Evolutionary conservation across 2,329 filamentous ascomycete species (phyloP).

Genomic region (Curvularia verruculosa): DNA sequence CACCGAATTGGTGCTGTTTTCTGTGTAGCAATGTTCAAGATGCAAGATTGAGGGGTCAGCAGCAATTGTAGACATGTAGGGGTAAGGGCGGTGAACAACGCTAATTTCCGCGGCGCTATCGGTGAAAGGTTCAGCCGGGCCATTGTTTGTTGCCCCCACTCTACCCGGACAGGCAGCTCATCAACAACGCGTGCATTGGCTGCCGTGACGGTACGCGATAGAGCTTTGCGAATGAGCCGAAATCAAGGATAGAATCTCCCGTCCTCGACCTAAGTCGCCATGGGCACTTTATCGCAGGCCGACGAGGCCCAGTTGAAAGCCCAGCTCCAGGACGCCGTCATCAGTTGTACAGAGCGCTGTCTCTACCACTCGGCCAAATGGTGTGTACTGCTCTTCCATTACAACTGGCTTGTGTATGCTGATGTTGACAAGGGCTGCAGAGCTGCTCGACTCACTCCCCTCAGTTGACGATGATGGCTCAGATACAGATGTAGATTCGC

Average conservation of each 20-base stretch:
- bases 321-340: constrained; percentile 81
- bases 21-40: constrained; percentile 6
- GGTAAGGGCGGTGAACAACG: constrained; percentile 14
- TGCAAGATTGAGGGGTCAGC: constrained; percentile 14
- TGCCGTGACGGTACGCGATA: constrained; percentile 8
- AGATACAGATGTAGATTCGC: constrained; percentile 64
- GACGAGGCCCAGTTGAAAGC: constrained; percentile 67
- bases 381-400: constrained; percentile 55
- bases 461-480: constrained; percentile 61
- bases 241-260: not conserved
- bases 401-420: constrained; percentile 18
- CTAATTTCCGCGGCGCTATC: constrained; percentile 12
- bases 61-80: constrained; percentile 7
- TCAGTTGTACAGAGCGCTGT: constrained; percentile 92
- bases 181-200: constrained; percentile 28
- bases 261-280: not conserved
- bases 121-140: constrained; percentile 28
- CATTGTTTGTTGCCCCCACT: constrained; percentile 25
- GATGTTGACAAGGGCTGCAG: constrained; percentile 75
- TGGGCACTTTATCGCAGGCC: constrained; percentile 45
- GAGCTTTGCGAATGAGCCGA: not conserved
- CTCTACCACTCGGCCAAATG: constrained; percentile 97
- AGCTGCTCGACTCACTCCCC: constrained; percentile 84
- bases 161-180: constrained; percentile 25
- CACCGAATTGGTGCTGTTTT: not conserved